A percentile compares a stretch with the other conserved stretches of the same genome.
These are phyloP conservation scores for Pleoardoris graminearum DNA, from an alignment of 2,329 filamentous ascomycete species.

Conservation along the genomic window DNA sequence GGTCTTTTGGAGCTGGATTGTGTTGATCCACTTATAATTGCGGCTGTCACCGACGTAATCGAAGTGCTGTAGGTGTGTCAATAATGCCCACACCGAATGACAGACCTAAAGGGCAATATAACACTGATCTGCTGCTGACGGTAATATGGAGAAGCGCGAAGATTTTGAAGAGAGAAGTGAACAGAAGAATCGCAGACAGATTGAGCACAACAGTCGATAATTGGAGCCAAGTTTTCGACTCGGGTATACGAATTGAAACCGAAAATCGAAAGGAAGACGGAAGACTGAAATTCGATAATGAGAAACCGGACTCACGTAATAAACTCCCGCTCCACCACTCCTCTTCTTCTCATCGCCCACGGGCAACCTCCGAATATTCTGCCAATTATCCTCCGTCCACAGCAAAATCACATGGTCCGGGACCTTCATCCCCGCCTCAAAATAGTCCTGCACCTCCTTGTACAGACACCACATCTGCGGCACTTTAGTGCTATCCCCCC, in stretches of 20 bases:
- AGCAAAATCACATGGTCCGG: constrained; percentile 69
- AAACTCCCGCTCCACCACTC: constrained; percentile 66
- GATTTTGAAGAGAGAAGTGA: too few species aligned
- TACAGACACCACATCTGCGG: constrained; percentile 76
- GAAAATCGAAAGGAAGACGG: neutral
- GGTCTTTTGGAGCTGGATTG: constrained; percentile 65
- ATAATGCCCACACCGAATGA: neutral
- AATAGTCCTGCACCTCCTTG: constrained; percentile 73
- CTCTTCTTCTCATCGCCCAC: constrained; percentile 62
- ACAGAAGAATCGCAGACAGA: too few species aligned
- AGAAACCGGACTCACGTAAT: constrained; percentile 50
- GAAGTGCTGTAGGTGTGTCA: constrained; percentile 53
- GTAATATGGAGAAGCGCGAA: too few species aligned
- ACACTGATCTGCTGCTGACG: too few species aligned
- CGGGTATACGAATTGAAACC: neutral
- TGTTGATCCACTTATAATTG: constrained; percentile 65
- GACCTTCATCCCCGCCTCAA: constrained; percentile 64
- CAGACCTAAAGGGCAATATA: too few species aligned
- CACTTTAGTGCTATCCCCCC: constrained; percentile 57
- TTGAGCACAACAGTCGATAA: too few species aligned
- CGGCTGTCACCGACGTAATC: constrained; percentile 66
- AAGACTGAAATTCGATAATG: neutral
- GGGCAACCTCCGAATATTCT: constrained; percentile 66
- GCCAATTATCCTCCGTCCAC: constrained; percentile 72
- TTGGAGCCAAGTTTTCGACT: too few species aligned